Base-by-base conservation (phyloP, 495 filamentous ascomycete genomes). In the Aspergillus wentii region DNA sequence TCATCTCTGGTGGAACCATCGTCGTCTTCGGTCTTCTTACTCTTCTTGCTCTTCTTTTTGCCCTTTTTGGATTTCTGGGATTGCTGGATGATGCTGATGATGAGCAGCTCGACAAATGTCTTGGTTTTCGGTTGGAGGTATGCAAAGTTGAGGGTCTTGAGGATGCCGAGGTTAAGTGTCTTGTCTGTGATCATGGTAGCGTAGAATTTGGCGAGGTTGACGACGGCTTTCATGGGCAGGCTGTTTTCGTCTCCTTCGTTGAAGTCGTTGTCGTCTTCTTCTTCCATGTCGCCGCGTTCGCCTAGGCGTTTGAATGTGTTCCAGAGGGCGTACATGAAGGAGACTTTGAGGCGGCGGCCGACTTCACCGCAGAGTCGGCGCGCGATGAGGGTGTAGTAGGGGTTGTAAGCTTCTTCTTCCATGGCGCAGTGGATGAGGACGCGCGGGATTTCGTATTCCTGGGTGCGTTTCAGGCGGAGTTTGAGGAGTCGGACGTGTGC, bases 181-280 rank as follows among this genome's bases (percentile, higher is more conserved):
- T 78, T 77, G 23, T 80, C 80, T 0, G 75, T 76, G 33, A 96
- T 75, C 3, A 98, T 65, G 15, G 66, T 68, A 6, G 83, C 90
- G 56, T 79, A 95, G 72, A 95, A 71, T 61, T 85, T 88, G 13
- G 86, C 88, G n/a, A 90, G 66, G 51, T 95, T 95, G 42, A 92
- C 85, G n/a, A 94, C 66, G 20, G 75, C 71, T 48, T 85, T 79
- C 52, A 82, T 72, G 10, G 58, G 56, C 29, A 76, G 51, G 18
- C 64, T 60, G 17, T 64, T 54, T 7, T 71, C 61, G 7, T 68
- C 68, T 7, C 79, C 77, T 1, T 71, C 72, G 21, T 69, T 61
- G 19, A 56, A 52, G 38, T 41, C 36, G 2, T 75, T 74, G 3
- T 78, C 78, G 6, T 70, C 68, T 8, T 81, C 79, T 11, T 76